phyloP scores from a whole-genome alignment of 2,329 filamentous ascomycete genomes.

The Paracorniculantispora psalliotae region DNA sequence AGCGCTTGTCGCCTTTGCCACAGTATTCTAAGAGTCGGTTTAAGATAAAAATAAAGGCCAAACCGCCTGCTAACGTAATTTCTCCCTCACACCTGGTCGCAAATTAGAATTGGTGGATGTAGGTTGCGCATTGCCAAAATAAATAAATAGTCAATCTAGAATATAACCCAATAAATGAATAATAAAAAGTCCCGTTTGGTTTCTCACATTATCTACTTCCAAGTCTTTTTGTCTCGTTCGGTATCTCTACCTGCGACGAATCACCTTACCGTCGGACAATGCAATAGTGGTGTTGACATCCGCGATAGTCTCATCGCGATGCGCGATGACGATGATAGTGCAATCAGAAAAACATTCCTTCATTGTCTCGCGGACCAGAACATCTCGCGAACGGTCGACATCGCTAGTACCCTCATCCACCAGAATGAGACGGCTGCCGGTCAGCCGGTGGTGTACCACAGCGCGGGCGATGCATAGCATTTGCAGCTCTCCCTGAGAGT shows the following conservation, averaged over 20 bases:
- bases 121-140: too few relatives aligned
- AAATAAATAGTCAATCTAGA: neutral
- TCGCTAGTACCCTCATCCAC: constrained; percentile 1
- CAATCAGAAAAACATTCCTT: neutral
- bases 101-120: too few relatives aligned
- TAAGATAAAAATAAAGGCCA: too few relatives aligned
- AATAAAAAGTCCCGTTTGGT: neutral
- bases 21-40: too few relatives aligned
- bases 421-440: neutral
- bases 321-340: neutral
- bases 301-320: neutral
- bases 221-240: neutral
- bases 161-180: neutral
- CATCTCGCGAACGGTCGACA: neutral
- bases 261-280: neutral
- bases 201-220: neutral
- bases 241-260: neutral
- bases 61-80: too few relatives aligned
- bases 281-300: neutral
- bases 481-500: constrained; percentile 1
- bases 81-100: too few relatives aligned
- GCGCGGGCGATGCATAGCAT: neutral
- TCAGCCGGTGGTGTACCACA: neutral
- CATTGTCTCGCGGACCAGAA: neutral
- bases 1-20: constrained; percentile 33